These are phyloP conservation scores for Amanita rubescens DNA, from an alignment of 768 basidiomycete genomes.

Conservation along the genomic window DNA sequence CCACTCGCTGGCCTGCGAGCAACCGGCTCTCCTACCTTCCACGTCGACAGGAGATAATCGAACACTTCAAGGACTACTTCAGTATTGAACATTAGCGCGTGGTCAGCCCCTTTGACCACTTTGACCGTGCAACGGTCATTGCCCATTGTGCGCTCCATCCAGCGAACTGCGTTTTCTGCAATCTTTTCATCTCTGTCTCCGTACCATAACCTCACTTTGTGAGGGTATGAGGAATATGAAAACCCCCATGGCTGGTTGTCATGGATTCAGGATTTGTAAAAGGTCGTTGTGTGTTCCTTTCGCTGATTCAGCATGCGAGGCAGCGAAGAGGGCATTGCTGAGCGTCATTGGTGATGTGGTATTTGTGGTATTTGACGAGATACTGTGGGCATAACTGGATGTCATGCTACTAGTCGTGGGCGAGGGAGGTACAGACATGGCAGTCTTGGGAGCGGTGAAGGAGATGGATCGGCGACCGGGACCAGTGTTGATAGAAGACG, in stretches of 20 bases:
- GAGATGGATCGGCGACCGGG: constrained; percentile 70
- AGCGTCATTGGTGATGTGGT: constrained; percentile 59
- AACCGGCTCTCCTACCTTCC: constrained; percentile 27
- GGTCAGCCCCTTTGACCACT: constrained; percentile 84
- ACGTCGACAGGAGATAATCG: constrained; percentile 57
- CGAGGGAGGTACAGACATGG: constrained; percentile 40
- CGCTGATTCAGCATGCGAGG: constrained; percentile 91
- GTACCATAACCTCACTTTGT: constrained; percentile 81
- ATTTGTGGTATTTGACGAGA: constrained; percentile 26
- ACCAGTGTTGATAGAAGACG: constrained; percentile 18
- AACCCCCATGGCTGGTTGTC: constrained; percentile 88
- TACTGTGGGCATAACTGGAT: constrained; percentile 25
- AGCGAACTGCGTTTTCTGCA: constrained; percentile 80
- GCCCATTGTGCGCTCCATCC: constrained; percentile 87
- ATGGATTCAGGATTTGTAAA: constrained; percentile 85
- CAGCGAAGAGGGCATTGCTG: constrained; percentile 87
- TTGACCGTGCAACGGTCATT: constrained; percentile 67
- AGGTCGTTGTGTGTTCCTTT: constrained; percentile 89
- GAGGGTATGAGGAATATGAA: constrained; percentile 73
- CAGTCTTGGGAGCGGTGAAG: constrained; percentile 44
- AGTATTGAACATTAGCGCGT: constrained; percentile 90
- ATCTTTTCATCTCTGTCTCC: constrained; percentile 94
- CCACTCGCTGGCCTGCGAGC: not conserved
- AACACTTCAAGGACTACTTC: constrained; percentile 81
- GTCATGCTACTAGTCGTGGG: constrained; percentile 40